phyloP scores from a whole-genome alignment of 371 early-diverging fungal genomes.

The Parasitella parasitica region DNA sequence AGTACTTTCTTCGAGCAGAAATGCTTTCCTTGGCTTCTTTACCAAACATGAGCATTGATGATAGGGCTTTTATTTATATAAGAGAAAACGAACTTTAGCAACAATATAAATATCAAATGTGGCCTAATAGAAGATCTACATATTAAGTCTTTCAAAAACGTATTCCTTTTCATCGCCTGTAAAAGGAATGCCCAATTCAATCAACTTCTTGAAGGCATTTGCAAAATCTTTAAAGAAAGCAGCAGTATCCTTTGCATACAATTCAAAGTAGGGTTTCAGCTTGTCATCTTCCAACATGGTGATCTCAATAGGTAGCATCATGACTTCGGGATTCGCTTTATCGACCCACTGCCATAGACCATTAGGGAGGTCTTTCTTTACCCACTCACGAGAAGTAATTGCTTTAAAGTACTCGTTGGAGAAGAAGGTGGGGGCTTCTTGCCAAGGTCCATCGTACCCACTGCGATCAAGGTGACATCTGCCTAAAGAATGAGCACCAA shows the following conservation, averaged over 20 bases:
- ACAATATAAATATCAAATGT: too few species aligned
- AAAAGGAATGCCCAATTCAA: constrained; percentile 80
- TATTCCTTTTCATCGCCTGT: constrained; percentile 58
- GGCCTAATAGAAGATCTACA: too few species aligned
- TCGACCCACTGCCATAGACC: constrained; percentile 75
- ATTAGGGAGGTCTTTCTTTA: constrained; percentile 69
- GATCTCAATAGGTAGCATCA: constrained; percentile 91
- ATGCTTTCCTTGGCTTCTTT: too few species aligned
- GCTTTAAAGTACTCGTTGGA: constrained; percentile 86
- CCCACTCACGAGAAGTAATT: constrained; percentile 81
- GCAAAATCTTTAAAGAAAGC: constrained; percentile 81
- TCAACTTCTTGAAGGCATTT: constrained; percentile 74
- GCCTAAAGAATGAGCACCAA: constrained; percentile 96
- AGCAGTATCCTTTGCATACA: constrained; percentile 75
- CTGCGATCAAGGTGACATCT: constrained; percentile 89
- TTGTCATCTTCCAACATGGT: constrained; percentile 56
- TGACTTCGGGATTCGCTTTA: constrained; percentile 60
- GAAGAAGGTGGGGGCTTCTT: constrained; percentile 83
- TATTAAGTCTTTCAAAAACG: constrained; percentile 36
- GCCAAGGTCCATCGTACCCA: constrained; percentile 93
- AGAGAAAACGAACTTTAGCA: too few species aligned
- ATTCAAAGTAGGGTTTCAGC: constrained; percentile 69
- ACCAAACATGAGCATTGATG: too few species aligned
- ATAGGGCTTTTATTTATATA: too few species aligned
- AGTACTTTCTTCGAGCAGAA: too few species aligned